Percentiles rank a stretch among this genome's conserved stretches.
phyloP scores from a whole-genome alignment of 1,284 basidiomycete genomes.

The Ganoderma boninense region DNA sequence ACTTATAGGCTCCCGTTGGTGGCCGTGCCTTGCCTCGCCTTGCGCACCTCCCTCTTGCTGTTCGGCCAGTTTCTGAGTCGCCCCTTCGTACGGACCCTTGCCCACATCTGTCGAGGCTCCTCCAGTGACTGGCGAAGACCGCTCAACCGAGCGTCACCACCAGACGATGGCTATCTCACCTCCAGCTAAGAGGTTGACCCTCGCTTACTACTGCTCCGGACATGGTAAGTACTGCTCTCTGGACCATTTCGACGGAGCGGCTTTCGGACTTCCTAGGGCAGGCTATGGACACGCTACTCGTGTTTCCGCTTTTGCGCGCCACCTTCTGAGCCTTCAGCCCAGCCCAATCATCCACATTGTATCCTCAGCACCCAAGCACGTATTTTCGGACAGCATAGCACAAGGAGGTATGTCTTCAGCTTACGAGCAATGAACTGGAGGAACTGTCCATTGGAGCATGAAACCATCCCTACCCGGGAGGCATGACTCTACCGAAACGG shows the following conservation, averaged over 20 bases:
- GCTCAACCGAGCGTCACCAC: not conserved
- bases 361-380: conserved; percentile 72
- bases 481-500: not conserved
- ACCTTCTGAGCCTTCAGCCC: conserved; percentile 55
- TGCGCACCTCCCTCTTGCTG: not conserved
- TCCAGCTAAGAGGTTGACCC: conserved; percentile 26
- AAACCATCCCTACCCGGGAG: not conserved
- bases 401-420: conserved; percentile 47
- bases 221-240: conserved; percentile 56
- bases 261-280: conserved; percentile 35
- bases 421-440: not conserved
- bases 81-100: not conserved
- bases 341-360: conserved; percentile 63
- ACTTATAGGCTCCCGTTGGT: not conserved
- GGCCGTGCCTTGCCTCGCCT: not conserved
- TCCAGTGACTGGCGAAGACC: not conserved
- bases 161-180: not conserved
- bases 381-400: conserved; percentile 68
- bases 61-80: too few relatives aligned
- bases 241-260: not conserved
- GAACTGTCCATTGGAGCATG: not conserved
- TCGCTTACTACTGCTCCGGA: conserved; percentile 79
- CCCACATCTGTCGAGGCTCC: not conserved
- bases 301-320: conserved; percentile 71
- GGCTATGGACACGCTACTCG: conserved; percentile 80